Conservation (phyloP, 306 rosid species). For the Gillenia trifoliata region DNA sequence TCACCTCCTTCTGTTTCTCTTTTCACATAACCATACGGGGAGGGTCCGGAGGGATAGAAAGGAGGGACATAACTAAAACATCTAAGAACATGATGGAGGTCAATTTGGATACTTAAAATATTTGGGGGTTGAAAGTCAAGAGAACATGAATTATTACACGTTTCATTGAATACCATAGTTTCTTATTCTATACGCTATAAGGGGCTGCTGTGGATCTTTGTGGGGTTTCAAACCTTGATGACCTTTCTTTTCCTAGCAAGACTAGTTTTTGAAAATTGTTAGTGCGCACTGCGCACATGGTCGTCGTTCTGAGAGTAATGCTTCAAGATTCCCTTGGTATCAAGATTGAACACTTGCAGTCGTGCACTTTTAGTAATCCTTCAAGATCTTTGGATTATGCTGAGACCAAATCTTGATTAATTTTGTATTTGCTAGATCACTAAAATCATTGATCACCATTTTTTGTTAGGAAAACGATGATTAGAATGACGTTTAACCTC, state of each 20-base stretch:
- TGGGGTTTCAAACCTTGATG: conserved; percentile 44
- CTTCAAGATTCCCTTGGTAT: no score
- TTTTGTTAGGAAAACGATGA: neutral
- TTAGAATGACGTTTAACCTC: neutral
- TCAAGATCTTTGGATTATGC: neutral
- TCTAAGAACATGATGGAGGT: neutral
- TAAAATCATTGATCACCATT: neutral
- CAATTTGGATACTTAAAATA: neutral
- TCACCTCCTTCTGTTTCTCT: neutral
- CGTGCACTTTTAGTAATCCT: conserved; percentile 26
- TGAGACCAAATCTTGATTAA: conserved; percentile 13
- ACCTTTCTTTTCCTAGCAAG: conserved; percentile 43
- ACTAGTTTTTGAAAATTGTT: conserved; percentile 1
- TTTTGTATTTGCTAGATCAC: neutral
- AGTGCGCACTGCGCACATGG: conserved; percentile 35
- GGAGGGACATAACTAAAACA: neutral
- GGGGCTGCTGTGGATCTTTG: conserved; percentile 21
- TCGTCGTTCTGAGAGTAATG: no score
- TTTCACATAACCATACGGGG: neutral
- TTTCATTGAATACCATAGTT: neutral
- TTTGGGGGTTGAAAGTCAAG: neutral
- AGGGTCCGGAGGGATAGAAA: neutral
- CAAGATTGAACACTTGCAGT: conserved; percentile 17
- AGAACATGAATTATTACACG: neutral
- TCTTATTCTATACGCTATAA: neutral